These are phyloP conservation scores for Tagetes erecta DNA, from an alignment of 129 eudicot genomes.

Conservation along the genomic window DNA sequence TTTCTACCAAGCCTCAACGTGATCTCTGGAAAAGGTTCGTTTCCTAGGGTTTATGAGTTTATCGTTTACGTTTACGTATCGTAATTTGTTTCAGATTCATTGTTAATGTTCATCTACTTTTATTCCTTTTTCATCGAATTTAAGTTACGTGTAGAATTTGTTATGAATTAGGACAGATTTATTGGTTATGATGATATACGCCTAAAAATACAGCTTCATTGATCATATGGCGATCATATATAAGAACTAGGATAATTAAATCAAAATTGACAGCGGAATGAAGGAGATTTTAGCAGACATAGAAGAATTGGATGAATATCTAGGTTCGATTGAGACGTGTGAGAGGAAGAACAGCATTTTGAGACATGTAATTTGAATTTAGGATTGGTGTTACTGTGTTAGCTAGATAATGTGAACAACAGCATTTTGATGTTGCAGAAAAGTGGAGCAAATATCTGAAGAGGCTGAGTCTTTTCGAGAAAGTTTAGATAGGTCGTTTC, in stretches of 20 bases:
- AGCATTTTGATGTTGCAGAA: slow-evolving; percentile 46
- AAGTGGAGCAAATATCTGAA: slow-evolving; percentile 89
- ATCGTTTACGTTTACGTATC: too few species aligned
- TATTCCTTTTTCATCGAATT: too few species aligned
- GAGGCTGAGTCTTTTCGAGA: slow-evolving; percentile 89
- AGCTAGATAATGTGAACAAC: not conserved
- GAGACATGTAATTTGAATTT: not conserved
- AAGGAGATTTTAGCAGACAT: not conserved
- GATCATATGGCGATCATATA: not conserved
- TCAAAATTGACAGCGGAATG: not conserved
- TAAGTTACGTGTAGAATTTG: too few species aligned
- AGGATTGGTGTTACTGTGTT: not conserved
- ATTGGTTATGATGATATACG: not conserved
- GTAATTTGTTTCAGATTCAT: too few species aligned
- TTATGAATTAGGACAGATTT: too few species aligned
- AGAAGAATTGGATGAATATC: not conserved
- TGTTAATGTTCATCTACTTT: too few species aligned
- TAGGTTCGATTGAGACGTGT: not conserved
- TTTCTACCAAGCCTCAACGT: slow-evolving; percentile 80
- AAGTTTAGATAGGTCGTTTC: slow-evolving; percentile 69
- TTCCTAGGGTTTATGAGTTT: not conserved
- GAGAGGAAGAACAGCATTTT: not conserved
- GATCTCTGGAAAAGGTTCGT: slow-evolving; percentile 90
- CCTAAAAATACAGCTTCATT: not conserved
- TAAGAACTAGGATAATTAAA: not conserved